A percentile compares a stretch with the other conserved stretches of the same genome.
Evolutionary conservation across 441 rosid species (phyloP).

Genomic region (Gossypium aridum): DNA sequence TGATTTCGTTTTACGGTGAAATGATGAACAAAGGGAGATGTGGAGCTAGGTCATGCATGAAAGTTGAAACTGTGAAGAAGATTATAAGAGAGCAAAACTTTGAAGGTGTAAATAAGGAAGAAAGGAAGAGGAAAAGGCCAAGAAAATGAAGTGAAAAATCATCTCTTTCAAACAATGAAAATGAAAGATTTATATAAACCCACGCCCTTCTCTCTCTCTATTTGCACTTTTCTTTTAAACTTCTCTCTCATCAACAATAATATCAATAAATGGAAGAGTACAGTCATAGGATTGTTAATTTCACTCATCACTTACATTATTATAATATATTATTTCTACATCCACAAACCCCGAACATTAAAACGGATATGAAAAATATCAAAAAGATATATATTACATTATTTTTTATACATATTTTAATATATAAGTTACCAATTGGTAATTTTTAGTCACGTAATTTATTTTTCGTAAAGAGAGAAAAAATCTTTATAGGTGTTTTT

Average conservation of each 20-base stretch:
- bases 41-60: slow-evolving; percentile 40
- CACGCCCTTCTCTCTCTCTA: not conserved
- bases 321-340: too few species aligned
- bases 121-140: slow-evolving; percentile 36
- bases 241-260: slow-evolving; percentile 9
- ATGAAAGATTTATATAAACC: slow-evolving; percentile 30
- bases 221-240: too few species aligned
- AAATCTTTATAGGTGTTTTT: too few species aligned
- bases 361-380: not conserved
- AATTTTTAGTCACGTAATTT: too few species aligned
- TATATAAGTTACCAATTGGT: too few species aligned
- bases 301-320: not conserved
- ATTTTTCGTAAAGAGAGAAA: too few species aligned
- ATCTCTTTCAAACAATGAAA: slow-evolving; percentile 27
- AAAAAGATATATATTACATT: not conserved
- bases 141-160: slow-evolving; percentile 18
- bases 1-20: not conserved
- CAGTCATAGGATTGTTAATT: not conserved
- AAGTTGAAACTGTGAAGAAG: slow-evolving; percentile 20
- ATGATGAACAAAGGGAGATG: not conserved
- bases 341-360: too few species aligned
- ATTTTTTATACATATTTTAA: too few species aligned
- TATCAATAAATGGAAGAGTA: slow-evolving; percentile 1
- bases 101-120: too few species aligned
- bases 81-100: too few species aligned